These are phyloP conservation scores for Fusarium sp. DNA, from an alignment of 2,329 filamentous ascomycete species.

Conservation along the genomic window DNA sequence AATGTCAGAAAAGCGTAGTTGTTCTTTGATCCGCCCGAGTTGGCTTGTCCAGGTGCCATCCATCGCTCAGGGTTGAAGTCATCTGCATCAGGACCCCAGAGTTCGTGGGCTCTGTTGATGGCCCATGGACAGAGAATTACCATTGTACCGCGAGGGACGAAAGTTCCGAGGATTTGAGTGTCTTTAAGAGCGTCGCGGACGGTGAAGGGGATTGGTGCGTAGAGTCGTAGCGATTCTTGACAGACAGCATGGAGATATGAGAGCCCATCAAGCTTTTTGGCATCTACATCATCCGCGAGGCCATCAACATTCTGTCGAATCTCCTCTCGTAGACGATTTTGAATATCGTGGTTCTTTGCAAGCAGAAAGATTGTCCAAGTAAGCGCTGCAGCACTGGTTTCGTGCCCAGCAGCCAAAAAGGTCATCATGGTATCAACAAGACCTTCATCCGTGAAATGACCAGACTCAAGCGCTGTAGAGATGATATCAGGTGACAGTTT, in stretches of 20 bases:
- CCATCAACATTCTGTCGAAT: conserved; percentile 49
- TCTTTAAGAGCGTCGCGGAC: conserved; percentile 49
- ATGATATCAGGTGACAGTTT: conserved; percentile 51
- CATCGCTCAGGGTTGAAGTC: conserved; percentile 54
- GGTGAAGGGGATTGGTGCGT: conserved; percentile 50
- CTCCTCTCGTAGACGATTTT: conserved; percentile 53
- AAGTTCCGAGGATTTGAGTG: conserved; percentile 47
- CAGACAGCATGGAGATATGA: conserved; percentile 56
- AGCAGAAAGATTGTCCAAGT: conserved; percentile 56
- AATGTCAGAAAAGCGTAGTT: conserved; percentile 83
- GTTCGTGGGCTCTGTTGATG: conserved; percentile 44
- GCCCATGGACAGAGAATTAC: conserved; percentile 48
- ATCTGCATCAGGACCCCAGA: conserved; percentile 52
- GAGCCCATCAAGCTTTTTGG: conserved; percentile 49
- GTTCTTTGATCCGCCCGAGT: conserved; percentile 73
- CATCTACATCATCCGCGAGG: conserved; percentile 41
- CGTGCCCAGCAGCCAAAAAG: conserved; percentile 50
- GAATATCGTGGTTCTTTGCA: conserved; percentile 49
- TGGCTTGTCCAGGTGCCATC: conserved; percentile 39
- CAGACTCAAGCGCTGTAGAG: conserved; percentile 48
- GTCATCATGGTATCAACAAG: conserved; percentile 30
- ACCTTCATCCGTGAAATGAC: conserved; percentile 41
- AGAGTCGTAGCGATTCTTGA: conserved; percentile 56
- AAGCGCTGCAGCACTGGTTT: conserved; percentile 56
- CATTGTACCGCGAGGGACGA: conserved; percentile 51